Conservation (phyloP, 1,284 basidiomycete genomes). For the Wolfiporia cocos region DNA sequence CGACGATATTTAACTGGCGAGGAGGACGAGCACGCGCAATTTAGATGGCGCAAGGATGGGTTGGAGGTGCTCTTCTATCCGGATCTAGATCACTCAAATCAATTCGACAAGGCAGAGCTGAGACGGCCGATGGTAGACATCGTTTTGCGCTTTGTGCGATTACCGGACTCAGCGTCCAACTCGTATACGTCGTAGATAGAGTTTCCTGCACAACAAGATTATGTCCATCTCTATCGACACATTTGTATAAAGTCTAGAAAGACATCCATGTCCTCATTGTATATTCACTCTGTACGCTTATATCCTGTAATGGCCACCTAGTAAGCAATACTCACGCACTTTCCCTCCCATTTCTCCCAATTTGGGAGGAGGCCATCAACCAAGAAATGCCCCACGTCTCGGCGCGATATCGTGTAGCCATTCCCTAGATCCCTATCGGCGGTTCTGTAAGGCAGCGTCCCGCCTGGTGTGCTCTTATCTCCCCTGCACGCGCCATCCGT, state of each 20-base stretch:
- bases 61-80: conserved; percentile 49
- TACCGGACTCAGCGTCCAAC: too few relatives aligned
- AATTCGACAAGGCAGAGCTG: conserved; percentile 39
- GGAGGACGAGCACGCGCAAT: conserved; percentile 22
- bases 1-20: conserved; percentile 46
- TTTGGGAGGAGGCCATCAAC: conserved; percentile 38
- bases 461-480: conserved; percentile 31
- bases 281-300: too few relatives aligned
- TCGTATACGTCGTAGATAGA: too few relatives aligned
- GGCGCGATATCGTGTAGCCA: conserved; percentile 50
- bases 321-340: conserved; percentile 34
- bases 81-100: conserved; percentile 47
- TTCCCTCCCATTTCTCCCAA: conserved; percentile 50
- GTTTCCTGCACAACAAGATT: too few relatives aligned
- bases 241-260: not conserved
- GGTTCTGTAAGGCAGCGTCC: conserved; percentile 30
- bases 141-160: conserved; percentile 30
- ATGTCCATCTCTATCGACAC: too few relatives aligned
- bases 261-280: not conserved
- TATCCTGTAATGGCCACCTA: too few relatives aligned
- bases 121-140: conserved; percentile 35
- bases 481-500: conserved; percentile 51
- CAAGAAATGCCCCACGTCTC: conserved; percentile 63
- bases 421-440: conserved; percentile 30
- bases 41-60: conserved; percentile 29